phyloP scores from a whole-genome alignment of 371 early-diverging fungal species.

The Chytridiales sp. region DNA sequence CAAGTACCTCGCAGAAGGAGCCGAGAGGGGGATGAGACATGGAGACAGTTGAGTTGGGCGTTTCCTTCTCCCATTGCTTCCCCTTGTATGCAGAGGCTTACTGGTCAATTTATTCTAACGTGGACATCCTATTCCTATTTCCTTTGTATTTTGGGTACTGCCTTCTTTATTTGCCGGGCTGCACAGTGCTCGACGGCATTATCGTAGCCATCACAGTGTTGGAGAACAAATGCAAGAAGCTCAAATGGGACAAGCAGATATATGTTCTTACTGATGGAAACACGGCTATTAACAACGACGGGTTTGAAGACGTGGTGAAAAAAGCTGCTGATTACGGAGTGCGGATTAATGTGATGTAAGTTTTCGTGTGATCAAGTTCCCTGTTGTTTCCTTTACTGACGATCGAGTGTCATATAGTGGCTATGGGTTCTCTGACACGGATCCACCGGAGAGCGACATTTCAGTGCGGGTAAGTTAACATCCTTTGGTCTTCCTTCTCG shows the following conservation, averaged over 20 bases:
- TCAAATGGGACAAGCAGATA: constrained; percentile 67
- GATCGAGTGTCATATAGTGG: no score
- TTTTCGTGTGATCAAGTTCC: not conserved
- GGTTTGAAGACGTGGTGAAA: constrained; percentile 44
- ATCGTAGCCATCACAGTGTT: constrained; percentile 64
- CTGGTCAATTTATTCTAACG: no score
- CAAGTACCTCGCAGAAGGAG: constrained; percentile 31
- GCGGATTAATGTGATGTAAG: constrained; percentile 61
- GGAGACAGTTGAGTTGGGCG: no score
- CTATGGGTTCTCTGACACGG: constrained; percentile 45
- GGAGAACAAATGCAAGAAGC: constrained; percentile 52
- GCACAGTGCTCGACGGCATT: constrained; percentile 57
- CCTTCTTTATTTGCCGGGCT: constrained; percentile 30
- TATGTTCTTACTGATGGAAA: constrained; percentile 63
- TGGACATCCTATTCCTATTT: constrained; percentile 5
- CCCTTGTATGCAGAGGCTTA: no score
- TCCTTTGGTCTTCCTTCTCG: not conserved
- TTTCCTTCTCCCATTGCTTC: no score
- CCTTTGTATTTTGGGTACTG: not conserved
- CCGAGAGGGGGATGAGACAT: constrained; percentile 20
- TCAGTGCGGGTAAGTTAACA: not conserved
- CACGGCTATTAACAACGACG: constrained; percentile 50
- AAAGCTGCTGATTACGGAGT: constrained; percentile 47
- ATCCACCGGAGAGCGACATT: constrained; percentile 16
- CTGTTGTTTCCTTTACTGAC: not conserved